Evolutionary conservation across 2,329 filamentous ascomycete species (phyloP).

Genomic region (Fusarium albidum): DNA sequence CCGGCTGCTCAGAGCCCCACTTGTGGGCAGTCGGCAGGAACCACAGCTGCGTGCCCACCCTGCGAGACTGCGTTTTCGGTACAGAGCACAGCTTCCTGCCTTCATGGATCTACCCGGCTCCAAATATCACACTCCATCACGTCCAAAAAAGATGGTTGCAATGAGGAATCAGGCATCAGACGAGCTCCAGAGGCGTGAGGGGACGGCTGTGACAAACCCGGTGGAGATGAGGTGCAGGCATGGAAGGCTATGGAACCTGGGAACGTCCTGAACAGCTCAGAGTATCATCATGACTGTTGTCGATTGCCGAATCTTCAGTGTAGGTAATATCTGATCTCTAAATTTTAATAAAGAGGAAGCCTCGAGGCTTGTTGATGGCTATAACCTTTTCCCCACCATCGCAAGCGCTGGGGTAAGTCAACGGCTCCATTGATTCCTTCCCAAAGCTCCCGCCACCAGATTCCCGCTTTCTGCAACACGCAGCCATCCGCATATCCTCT

Average conservation of each 20-base stretch:
- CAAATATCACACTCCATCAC: not conserved
- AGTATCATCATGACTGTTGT: conserved; percentile 4
- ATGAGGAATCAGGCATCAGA: conserved; percentile 2
- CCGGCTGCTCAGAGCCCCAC: conserved; percentile 7
- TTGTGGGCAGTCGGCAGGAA: conserved; percentile 19
- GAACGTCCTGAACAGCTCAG: conserved; percentile 13
- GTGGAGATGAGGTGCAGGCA: not conserved
- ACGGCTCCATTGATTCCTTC: conserved; percentile 25
- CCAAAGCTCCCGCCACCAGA: conserved; percentile 23
- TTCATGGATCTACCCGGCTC: conserved; percentile 16
- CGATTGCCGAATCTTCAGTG: not conserved
- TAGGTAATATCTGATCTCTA: no score
- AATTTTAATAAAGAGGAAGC: no score
- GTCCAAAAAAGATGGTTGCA: conserved; percentile 10
- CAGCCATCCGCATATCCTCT: conserved; percentile 22
- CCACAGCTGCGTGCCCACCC: conserved; percentile 29
- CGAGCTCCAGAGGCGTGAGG: not conserved
- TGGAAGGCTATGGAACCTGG: conserved; percentile 12
- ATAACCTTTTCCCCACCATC: not conserved
- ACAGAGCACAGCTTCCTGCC: not conserved
- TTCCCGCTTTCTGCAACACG: conserved; percentile 28
- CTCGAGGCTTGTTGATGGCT: not conserved
- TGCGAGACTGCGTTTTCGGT: conserved; percentile 8
- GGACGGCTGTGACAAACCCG: no score
- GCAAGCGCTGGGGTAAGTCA: conserved; percentile 1